Evolutionary conservation across 306 rosid genomes (phyloP), one percentile per base, ranked within the genome.

Genomic region (Pyrus pyrifolia): DNA sequence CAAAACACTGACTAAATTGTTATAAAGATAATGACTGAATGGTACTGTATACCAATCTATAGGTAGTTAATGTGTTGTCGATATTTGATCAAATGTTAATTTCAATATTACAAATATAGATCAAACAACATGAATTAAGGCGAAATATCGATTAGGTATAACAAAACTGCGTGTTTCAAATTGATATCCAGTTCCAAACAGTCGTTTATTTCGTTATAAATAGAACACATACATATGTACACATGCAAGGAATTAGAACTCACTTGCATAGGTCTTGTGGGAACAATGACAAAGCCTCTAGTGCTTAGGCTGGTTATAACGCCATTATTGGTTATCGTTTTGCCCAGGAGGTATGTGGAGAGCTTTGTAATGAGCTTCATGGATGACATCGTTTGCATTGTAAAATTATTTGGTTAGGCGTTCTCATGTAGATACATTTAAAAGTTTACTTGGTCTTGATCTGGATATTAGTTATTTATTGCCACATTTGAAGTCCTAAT

Each of bases 241-340:
- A 57, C 17, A 21, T 9, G 11, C 49, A 30, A 42, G 15, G 74
- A 62, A 67, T 12, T 15, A 38, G 3, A 62, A 77, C 87, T 85
- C 40, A 86, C 91, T 78, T 81, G 85, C 69, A 85, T 78, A n/a
- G 83, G 80, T 78, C 81, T 76, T 7, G 87, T 76, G 70, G 82
- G 73, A n/a, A 78, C 72, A 29, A 75, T 79, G 70, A 71, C 67
- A 57, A 87, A 81, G 53, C 25, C 77, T 76, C 79, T 74, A 4
- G 27, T 35, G 25, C 70, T 66, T 66, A 66, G 49, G 10, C 21
- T 52, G 42, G 31, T 46, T 11, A 68, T 57, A 38, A 49, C 15
- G 27, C 31, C 46, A 66, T 40, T 40, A 8, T 60, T 68, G 12
- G 63, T 18, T 17, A 27, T 63, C 25, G 63, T 35, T 63, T 61